phyloP scores from a whole-genome alignment of 129 eudicot genomes.

The Centaurea solstitialis region DNA sequence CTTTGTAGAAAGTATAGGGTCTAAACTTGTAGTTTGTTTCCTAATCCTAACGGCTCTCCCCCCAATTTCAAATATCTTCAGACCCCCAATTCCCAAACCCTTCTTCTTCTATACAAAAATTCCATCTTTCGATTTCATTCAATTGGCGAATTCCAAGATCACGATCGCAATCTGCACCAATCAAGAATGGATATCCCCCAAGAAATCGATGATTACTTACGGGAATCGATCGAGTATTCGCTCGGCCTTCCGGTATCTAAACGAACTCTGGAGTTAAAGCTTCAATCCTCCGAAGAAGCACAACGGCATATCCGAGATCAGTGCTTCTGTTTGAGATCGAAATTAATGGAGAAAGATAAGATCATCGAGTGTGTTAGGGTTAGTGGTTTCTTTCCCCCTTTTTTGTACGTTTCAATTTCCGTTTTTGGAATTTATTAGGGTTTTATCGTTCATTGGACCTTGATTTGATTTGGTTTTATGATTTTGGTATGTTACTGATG shows the following conservation, averaged over 20 bases:
- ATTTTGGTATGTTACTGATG: not conserved
- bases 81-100: not conserved
- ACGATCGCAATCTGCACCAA: not conserved
- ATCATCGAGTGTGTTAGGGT: conserved; percentile 65
- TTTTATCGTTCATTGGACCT: not conserved
- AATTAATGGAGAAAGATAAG: conserved; percentile 52
- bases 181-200: conserved; percentile 56
- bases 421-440: not conserved
- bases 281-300: conserved; percentile 48
- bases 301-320: conserved; percentile 38
- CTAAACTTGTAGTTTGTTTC: not conserved
- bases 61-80: conserved; percentile 17
- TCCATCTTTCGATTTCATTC: not conserved
- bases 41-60: conserved; percentile 11
- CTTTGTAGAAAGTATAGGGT: not conserved
- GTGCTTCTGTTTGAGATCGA: conserved; percentile 41
- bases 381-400: conserved; percentile 22
- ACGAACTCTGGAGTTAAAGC: conserved; percentile 51
- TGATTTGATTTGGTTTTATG: not conserved
- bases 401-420: not conserved
- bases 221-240: conserved; percentile 52
- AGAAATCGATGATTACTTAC: conserved; percentile 68
- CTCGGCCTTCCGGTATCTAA: conserved; percentile 58
- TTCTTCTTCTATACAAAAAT: not conserved
- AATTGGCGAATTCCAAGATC: not conserved